Evolutionary conservation across 192 early-diverging fungal species (phyloP).

Genomic region (Backusella tuberculispora): DNA sequence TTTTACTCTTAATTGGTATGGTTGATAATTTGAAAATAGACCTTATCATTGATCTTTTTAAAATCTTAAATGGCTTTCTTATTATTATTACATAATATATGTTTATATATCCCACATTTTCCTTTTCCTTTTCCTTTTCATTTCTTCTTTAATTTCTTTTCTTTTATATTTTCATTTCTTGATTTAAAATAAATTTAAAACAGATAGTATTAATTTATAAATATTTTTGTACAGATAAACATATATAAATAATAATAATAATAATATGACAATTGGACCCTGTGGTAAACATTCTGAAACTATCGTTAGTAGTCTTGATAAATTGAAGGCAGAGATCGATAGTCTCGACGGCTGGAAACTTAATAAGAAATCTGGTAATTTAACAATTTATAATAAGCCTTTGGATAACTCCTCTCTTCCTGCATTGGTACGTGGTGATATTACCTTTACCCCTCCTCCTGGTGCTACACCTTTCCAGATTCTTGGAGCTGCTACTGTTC

Average conservation of each 20-base stretch:
- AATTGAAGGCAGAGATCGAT: slow-evolving; percentile 47
- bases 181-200: too few relatives aligned
- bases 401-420: slow-evolving; percentile 44
- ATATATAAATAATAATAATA: too few relatives aligned
- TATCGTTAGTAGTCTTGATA: background rate
- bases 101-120: background rate
- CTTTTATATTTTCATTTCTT: too few relatives aligned
- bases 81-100: background rate
- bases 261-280: background rate
- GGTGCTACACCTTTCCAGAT: slow-evolving; percentile 43
- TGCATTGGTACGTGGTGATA: slow-evolving; percentile 57
- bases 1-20: too few relatives aligned
- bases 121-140: background rate
- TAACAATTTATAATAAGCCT: slow-evolving; percentile 53
- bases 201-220: too few relatives aligned
- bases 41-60: too few relatives aligned
- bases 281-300: background rate
- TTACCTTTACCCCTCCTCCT: slow-evolving; percentile 21
- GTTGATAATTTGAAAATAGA: too few relatives aligned
- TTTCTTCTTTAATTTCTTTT: too few relatives aligned
- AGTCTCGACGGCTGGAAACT: slow-evolving; percentile 51
- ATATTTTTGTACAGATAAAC: too few relatives aligned
- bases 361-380: slow-evolving; percentile 40
- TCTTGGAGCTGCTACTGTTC: slow-evolving; percentile 42
- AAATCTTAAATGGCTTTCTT: background rate